phyloP scores from a whole-genome alignment of 2,329 filamentous ascomycete genomes.

The Botrytis sinoallii region DNA sequence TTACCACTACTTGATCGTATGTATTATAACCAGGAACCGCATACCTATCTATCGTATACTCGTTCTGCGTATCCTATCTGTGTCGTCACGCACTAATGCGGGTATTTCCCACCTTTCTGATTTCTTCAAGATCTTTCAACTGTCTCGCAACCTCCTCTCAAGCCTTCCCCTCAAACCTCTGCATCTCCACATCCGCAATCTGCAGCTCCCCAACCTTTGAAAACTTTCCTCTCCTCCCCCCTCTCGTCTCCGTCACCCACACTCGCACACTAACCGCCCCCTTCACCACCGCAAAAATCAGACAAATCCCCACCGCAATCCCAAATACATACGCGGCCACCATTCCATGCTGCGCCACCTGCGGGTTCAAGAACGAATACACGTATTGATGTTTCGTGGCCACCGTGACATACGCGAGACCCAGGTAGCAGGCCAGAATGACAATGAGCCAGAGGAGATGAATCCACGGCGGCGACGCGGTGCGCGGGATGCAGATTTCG shows the following conservation, averaged over 20 bases:
- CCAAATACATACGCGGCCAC: constrained; percentile 34
- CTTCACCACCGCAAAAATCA: constrained; percentile 31
- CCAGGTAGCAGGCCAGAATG: constrained; percentile 70
- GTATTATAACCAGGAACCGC: not conserved
- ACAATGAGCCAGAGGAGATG: constrained; percentile 66
- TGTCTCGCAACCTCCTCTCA: not conserved
- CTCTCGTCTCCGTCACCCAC: constrained; percentile 43
- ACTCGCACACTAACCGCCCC: constrained; percentile 24
- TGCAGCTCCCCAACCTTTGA: not conserved
- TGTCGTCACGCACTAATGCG: rapidly evolving
- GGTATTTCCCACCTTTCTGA: not conserved
- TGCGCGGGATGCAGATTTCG: constrained; percentile 68
- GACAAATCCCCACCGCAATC: constrained; percentile 31
- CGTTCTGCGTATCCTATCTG: not conserved
- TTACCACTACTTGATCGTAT: not conserved
- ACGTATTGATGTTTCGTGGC: constrained; percentile 70
- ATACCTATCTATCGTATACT: not conserved
- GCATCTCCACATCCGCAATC: not conserved
- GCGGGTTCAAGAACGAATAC: constrained; percentile 73
- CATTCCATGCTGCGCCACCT: constrained; percentile 22
- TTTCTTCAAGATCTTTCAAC: no score
- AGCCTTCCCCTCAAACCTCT: constrained; percentile 6
- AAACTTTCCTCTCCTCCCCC: constrained; percentile 29
- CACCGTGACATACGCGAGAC: constrained; percentile 69
- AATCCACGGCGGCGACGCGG: constrained; percentile 58